Conservation (phyloP, 2,329 filamentous ascomycete species). For the Trichoderma afroharzianum region DNA sequence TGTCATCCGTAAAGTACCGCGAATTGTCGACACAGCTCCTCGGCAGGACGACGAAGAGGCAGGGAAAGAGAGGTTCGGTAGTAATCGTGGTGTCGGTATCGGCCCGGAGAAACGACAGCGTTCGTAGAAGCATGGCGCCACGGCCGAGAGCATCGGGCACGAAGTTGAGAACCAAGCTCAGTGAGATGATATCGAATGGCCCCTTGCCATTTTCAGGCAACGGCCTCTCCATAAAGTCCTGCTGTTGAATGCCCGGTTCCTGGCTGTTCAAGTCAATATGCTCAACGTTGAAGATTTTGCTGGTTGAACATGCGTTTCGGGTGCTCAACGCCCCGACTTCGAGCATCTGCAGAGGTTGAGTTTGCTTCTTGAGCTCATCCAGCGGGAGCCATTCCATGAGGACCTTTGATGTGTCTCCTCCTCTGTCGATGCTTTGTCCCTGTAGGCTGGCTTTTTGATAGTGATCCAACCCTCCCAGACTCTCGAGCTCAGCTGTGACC, state of each 20-base stretch:
- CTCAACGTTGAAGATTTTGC: conserved; percentile 66
- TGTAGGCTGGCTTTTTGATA: conserved; percentile 68
- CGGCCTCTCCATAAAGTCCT: conserved; percentile 91
- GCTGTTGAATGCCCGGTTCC: conserved; percentile 72
- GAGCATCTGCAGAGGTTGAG: conserved; percentile 59
- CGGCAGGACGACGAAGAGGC: conserved; percentile 84
- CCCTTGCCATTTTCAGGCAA: conserved; percentile 60
- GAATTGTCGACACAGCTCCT: conserved; percentile 87
- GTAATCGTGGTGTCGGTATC: conserved; percentile 18
- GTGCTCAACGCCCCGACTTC: conserved; percentile 87
- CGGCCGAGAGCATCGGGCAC: conserved; percentile 72
- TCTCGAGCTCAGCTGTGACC: conserved; percentile 52
- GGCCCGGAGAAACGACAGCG: conserved; percentile 62
- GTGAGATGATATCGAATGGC: conserved; percentile 82
- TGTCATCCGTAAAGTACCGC: conserved; percentile 74
- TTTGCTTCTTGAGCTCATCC: conserved; percentile 25
- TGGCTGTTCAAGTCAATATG: conserved; percentile 92
- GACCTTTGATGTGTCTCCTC: conserved; percentile 63
- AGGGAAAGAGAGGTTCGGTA: conserved; percentile 50
- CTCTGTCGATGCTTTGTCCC: conserved; percentile 62
- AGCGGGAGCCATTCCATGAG: conserved; percentile 59
- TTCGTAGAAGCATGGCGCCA: conserved; percentile 81
- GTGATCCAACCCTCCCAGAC: conserved; percentile 57
- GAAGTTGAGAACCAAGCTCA: conserved; percentile 92
- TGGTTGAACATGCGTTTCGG: conserved; percentile 76